Conservation (phyloP, 495 filamentous ascomycete species). For the Chaetomium fimeti region DNA sequence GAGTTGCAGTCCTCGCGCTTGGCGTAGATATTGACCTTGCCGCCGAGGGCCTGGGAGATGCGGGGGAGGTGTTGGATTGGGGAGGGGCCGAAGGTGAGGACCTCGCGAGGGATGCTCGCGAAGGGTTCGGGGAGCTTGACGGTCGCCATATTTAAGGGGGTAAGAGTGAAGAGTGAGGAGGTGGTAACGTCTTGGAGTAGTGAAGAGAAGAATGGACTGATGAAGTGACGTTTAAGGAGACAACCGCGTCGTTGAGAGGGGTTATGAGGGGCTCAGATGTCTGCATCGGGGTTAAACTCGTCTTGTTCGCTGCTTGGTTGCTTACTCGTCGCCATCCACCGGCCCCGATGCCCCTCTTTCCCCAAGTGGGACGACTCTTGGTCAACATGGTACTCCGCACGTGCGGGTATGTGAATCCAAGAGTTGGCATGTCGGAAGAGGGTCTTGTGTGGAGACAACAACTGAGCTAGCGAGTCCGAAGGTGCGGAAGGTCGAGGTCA, state of each 20-base stretch:
- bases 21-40: slow-evolving; percentile 56
- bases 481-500: not conserved
- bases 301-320: not conserved
- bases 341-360: slow-evolving; percentile 2
- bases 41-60: slow-evolving; percentile 55
- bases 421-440: not conserved
- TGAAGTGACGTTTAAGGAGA: not conserved
- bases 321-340: not conserved
- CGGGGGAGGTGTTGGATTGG: slow-evolving; percentile 61
- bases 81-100: slow-evolving; percentile 57
- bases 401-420: not conserved
- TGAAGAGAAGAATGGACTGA: not conserved
- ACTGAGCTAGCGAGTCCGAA: not conserved
- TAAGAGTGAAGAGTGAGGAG: too few relatives aligned
- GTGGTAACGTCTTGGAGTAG: not conserved
- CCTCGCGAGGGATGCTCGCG: slow-evolving; percentile 53
- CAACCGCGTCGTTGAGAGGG: not conserved
- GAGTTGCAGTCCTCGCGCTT: slow-evolving; percentile 65
- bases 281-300: not conserved
- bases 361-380: not conserved
- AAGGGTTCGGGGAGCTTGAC: slow-evolving; percentile 57
- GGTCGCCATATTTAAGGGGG: slow-evolving; percentile 15
- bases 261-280: not conserved
- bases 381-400: slow-evolving; percentile 4
- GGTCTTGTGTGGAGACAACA: not conserved